These are phyloP conservation scores for Puccinia triticina DNA, from an alignment of 1,284 basidiomycete genomes.

Conservation along the genomic window DNA sequence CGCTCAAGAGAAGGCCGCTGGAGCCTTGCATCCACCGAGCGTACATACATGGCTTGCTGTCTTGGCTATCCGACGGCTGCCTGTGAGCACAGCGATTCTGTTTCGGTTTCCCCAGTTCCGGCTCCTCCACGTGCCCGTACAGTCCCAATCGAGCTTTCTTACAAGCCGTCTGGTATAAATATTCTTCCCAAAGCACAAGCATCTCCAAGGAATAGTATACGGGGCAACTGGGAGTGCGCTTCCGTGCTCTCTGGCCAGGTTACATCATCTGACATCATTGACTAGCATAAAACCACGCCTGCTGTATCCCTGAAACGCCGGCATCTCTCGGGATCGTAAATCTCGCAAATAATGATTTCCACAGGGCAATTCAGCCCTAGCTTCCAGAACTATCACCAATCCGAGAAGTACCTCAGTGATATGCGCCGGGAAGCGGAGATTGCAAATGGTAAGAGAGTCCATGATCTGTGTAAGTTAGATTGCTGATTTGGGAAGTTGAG, in stretches of 20 bases:
- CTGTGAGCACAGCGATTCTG: slow-evolving; percentile 21
- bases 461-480: not conserved
- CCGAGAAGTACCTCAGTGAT: too few species aligned
- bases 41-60: not conserved
- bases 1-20: not conserved
- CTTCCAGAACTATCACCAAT: not conserved
- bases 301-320: not conserved
- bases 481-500: not conserved
- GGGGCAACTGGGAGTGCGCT: not conserved
- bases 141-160: not conserved
- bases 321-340: not conserved
- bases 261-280: not conserved
- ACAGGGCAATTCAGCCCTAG: not conserved
- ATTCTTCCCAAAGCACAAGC: not conserved
- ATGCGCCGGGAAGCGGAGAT: not conserved
- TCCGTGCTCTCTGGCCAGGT: not conserved
- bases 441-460: slow-evolving; percentile 4
- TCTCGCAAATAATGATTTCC: not conserved
- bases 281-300: not conserved
- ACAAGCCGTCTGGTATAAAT: not conserved
- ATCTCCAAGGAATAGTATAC: not conserved
- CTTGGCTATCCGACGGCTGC: not conserved
- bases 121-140: not conserved
- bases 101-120: not conserved
- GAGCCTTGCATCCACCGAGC: not conserved